Conservation (phyloP, 2,329 filamentous ascomycete genomes). For the Sclerotinia sclerotiorum region DNA sequence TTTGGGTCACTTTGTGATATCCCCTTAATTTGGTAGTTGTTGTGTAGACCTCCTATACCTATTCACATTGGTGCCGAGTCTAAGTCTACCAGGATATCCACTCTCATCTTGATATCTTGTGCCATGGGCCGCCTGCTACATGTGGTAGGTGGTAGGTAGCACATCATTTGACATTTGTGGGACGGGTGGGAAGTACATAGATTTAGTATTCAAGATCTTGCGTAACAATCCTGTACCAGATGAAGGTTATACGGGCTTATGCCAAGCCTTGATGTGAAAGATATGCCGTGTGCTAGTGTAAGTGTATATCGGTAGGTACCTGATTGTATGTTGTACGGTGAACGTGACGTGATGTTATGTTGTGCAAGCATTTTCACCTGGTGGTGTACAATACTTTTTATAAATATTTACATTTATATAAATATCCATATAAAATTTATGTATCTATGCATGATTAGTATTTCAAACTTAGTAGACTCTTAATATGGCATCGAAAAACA, state of each 20-base stretch:
- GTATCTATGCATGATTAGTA: background rate
- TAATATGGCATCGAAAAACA: background rate
- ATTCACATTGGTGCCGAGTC: background rate
- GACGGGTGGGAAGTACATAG: background rate
- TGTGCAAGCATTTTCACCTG: background rate
- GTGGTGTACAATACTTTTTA: background rate
- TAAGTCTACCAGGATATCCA: background rate
- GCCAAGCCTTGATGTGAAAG: background rate
- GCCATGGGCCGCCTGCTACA: background rate
- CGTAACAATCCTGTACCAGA: background rate
- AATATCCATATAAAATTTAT: background rate
- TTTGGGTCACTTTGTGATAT: background rate
- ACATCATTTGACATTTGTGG: slow-evolving; percentile 7
- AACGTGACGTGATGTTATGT: background rate
- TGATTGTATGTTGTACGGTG: background rate
- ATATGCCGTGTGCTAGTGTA: background rate
- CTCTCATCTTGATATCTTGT: background rate
- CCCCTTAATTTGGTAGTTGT: too few species aligned
- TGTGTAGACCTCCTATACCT: background rate
- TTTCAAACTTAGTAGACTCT: background rate
- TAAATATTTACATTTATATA: background rate
- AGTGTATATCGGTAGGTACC: background rate
- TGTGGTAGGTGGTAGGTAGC: background rate
- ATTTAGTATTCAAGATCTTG: background rate
- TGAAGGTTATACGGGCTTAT: background rate